phyloP scores from a whole-genome alignment of 805 yeast species.

The Brettanomyces naardenensis region DNA sequence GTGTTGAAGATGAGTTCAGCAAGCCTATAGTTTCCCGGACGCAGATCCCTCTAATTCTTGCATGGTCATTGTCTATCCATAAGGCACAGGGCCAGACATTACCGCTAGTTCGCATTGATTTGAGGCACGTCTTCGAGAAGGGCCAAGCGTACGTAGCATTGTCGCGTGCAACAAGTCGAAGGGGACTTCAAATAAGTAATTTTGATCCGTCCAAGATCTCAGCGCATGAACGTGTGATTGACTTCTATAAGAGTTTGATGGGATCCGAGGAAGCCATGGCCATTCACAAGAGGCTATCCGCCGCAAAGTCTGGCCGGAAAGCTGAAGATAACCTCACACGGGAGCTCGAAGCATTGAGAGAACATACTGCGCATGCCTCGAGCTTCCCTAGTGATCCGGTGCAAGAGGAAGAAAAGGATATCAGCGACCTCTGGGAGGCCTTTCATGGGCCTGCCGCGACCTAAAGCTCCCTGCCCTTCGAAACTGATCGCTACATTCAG shows the following conservation, averaged over 20 bases:
- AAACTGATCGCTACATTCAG: too few species aligned
- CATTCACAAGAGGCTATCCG: slow-evolving; percentile 1
- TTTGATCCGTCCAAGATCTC: slow-evolving; percentile 57
- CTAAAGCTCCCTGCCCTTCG: too few species aligned
- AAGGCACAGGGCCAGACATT: slow-evolving; percentile 93
- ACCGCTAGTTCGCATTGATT: slow-evolving; percentile 68
- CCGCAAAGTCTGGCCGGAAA: slow-evolving; percentile 3
- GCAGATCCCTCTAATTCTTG: slow-evolving; percentile 84
- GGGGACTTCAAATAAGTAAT: slow-evolving; percentile 74
- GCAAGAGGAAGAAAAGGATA: too few species aligned
- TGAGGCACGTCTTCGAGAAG: slow-evolving; percentile 68
- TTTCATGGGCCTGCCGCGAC: too few species aligned
- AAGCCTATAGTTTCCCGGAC: slow-evolving; percentile 59
- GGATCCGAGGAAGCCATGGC: slow-evolving; percentile 26
- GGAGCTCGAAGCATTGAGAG: background rate
- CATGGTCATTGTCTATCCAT: slow-evolving; percentile 95
- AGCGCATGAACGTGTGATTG: slow-evolving; percentile 63
- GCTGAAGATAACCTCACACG: background rate
- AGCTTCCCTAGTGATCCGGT: too few species aligned
- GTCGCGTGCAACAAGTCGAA: slow-evolving; percentile 73
- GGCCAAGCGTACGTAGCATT: slow-evolving; percentile 97
- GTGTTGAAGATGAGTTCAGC: slow-evolving; percentile 66
- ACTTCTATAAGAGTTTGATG: slow-evolving; percentile 51
- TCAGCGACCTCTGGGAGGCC: too few species aligned
- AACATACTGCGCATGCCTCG: background rate